Conservation (phyloP, 768 basidiomycete genomes). For the Lentinula edodes region DNA sequence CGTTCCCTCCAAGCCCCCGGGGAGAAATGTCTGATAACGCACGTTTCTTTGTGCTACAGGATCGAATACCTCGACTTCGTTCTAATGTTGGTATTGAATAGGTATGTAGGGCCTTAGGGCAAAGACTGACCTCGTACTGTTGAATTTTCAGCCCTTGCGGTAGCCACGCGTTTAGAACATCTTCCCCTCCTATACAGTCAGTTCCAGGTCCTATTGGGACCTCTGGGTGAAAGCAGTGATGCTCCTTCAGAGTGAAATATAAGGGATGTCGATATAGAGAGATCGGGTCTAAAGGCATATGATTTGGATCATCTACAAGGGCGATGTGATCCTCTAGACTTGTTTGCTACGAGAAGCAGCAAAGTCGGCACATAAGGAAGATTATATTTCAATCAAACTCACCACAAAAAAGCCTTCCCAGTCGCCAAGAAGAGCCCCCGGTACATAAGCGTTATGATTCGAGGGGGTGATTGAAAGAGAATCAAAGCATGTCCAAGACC, state of each 20-base stretch:
- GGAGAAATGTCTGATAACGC: slow-evolving; percentile 41
- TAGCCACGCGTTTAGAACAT: slow-evolving; percentile 44
- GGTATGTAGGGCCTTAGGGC: not conserved
- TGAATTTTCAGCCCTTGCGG: slow-evolving; percentile 30
- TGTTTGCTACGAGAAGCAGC: slow-evolving; percentile 8
- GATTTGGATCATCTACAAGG: slow-evolving; percentile 16
- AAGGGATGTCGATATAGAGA: slow-evolving; percentile 28
- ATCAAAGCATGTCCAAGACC: slow-evolving; percentile 37
- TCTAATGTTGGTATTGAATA: slow-evolving; percentile 18
- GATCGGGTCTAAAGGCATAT: slow-evolving; percentile 13
- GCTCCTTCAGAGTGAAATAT: slow-evolving; percentile 37
- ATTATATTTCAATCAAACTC: slow-evolving; percentile 9
- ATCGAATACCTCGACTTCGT: slow-evolving; percentile 36
- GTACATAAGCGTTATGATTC: slow-evolving; percentile 35
- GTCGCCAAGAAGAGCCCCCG: slow-evolving; percentile 36
- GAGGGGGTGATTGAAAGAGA: slow-evolving; percentile 29
- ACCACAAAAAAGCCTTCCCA: slow-evolving; percentile 47
- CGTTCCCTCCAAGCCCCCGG: slow-evolving; percentile 21
- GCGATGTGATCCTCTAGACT: slow-evolving; percentile 16
- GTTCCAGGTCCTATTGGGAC: slow-evolving; percentile 29
- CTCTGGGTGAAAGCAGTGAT: slow-evolving; percentile 37
- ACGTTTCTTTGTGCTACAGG: slow-evolving; percentile 29
- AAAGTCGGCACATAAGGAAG: slow-evolving; percentile 2
- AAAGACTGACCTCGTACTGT: slow-evolving; percentile 25
- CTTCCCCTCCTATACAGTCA: slow-evolving; percentile 31